A percentile compares a stretch with the other conserved stretches of the same genome.
These are phyloP conservation scores for Colletotrichum horii DNA, from an alignment of 2,329 filamentous ascomycete species.

Conservation along the genomic window DNA sequence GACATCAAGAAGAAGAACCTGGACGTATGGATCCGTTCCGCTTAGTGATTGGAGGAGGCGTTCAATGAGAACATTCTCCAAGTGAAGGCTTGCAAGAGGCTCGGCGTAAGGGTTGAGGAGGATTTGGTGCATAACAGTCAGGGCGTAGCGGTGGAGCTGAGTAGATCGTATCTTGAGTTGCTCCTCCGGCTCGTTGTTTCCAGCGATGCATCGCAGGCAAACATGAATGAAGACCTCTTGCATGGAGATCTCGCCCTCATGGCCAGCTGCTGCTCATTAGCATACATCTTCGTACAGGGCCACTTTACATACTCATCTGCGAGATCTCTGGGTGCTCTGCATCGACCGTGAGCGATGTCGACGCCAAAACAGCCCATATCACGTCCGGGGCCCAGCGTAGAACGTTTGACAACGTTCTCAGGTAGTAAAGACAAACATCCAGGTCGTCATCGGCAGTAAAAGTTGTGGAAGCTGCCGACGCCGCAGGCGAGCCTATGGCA, in stretches of 20 bases:
- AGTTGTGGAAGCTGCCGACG: constrained; percentile 30
- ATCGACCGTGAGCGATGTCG: constrained; percentile 58
- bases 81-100: constrained; percentile 64
- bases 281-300: neutral
- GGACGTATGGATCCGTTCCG: constrained; percentile 71
- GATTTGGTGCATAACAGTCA: constrained; percentile 74
- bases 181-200: constrained; percentile 39
- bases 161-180: constrained; percentile 57
- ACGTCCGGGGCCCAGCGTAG: constrained; percentile 71
- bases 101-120: constrained; percentile 67
- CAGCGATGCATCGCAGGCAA: constrained; percentile 67
- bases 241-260: constrained; percentile 62
- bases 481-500: constrained; percentile 25
- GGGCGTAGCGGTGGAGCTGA: constrained; percentile 72
- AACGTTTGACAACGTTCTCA: constrained; percentile 76
- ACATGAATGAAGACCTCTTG: constrained; percentile 72
- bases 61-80: constrained; percentile 75
- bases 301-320: constrained; percentile 54
- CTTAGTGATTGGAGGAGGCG: constrained; percentile 67
- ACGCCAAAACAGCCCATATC: constrained; percentile 74
- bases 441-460: constrained; percentile 70
- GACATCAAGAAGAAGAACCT: constrained; percentile 80
- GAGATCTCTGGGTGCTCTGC: constrained; percentile 49
- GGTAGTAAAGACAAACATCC: constrained; percentile 78
- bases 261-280: constrained; percentile 46